These are phyloP conservation scores for Rhizoclosmatium globosum DNA, from an alignment of 192 early-diverging fungal genomes.

Conservation along the genomic window DNA sequence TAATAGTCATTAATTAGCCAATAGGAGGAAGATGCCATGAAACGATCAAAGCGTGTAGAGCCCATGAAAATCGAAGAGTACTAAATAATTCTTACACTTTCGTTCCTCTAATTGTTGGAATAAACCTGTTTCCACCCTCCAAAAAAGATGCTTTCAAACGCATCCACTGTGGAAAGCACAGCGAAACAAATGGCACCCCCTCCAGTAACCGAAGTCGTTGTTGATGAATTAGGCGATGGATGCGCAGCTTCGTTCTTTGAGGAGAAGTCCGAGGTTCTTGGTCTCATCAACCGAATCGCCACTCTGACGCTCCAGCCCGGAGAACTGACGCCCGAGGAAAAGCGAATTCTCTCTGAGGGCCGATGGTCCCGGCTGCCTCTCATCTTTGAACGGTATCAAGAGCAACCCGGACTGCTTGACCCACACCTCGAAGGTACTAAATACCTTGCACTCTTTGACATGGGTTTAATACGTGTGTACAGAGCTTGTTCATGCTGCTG, in stretches of 20 bases:
- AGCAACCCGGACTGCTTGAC: conserved; percentile 80
- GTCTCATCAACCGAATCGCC: background rate
- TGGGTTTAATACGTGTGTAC: no score
- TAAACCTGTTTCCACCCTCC: conserved; percentile 1
- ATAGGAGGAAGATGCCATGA: conserved; percentile 35
- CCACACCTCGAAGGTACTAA: conserved; percentile 63
- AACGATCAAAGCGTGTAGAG: conserved; percentile 23
- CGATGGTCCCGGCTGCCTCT: background rate
- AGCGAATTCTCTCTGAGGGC: background rate
- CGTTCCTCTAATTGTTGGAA: background rate
- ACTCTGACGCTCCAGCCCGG: background rate
- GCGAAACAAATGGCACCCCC: background rate
- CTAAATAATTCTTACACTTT: background rate
- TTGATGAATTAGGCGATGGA: background rate
- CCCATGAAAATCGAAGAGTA: conserved; percentile 25
- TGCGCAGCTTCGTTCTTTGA: background rate
- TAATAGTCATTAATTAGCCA: background rate
- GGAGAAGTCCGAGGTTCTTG: background rate
- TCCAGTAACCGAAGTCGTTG: background rate
- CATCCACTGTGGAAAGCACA: background rate
- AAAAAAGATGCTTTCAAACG: background rate
- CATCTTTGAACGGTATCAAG: conserved; percentile 67
- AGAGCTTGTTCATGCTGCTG: conserved; percentile 65
- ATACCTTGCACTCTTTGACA: no score
- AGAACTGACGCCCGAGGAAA: background rate